Conservation (phyloP, 768 basidiomycete species). For the Chalciporus piperatus region DNA sequence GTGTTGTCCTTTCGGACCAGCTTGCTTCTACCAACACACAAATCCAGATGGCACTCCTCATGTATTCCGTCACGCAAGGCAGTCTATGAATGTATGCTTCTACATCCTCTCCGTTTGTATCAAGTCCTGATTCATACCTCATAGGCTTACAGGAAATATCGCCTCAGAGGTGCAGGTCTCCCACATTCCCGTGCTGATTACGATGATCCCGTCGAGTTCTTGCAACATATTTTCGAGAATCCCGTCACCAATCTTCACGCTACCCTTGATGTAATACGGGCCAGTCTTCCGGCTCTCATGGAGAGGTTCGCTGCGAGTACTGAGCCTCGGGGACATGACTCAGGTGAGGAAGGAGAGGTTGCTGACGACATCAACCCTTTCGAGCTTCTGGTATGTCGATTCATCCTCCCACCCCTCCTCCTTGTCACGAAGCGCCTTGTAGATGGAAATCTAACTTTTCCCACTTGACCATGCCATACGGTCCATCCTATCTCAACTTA, state of each 20-base stretch:
- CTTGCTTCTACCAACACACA: conserved; percentile 77
- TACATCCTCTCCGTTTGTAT: conserved; percentile 30
- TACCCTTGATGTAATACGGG: conserved; percentile 33
- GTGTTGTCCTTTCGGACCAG: conserved; percentile 74
- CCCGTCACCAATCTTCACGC: conserved; percentile 44
- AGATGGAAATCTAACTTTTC: conserved; percentile 31
- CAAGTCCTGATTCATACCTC: not conserved
- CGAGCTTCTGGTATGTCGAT: conserved; percentile 24
- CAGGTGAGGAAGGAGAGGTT: conserved; percentile 30
- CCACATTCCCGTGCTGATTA: conserved; percentile 29
- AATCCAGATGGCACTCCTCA: conserved; percentile 64
- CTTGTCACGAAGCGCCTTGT: conserved; percentile 25
- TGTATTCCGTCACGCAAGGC: conserved; percentile 48
- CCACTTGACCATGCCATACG: conserved; percentile 13
- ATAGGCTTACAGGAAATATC: conserved; percentile 28
- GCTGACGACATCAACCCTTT: conserved; percentile 14
- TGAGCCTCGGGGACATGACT: conserved; percentile 27
- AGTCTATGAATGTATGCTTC: conserved; percentile 49
- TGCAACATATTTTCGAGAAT: conserved; percentile 51
- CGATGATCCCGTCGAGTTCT: conserved; percentile 37
- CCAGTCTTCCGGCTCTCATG: conserved; percentile 31
- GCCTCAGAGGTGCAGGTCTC: conserved; percentile 16
- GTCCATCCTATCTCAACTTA: conserved; percentile 7
- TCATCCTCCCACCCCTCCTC: conserved; percentile 16
- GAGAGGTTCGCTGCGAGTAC: conserved; percentile 18